phyloP scores from a whole-genome alignment of 805 yeast genomes.

The Pichia pseudocactophila region DNA sequence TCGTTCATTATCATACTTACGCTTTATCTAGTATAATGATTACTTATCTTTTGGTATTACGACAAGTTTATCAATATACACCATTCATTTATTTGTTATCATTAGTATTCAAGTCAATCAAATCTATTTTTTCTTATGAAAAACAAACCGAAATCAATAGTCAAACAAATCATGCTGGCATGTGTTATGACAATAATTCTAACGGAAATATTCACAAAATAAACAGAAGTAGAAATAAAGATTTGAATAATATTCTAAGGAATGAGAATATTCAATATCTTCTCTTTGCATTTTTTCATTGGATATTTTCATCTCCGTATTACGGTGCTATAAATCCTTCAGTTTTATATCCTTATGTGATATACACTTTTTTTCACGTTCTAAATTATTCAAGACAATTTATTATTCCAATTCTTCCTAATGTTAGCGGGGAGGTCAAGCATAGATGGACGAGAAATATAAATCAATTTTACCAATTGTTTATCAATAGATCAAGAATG shows the following conservation, averaged over 20 bases:
- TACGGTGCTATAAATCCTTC: slow-evolving; percentile 25
- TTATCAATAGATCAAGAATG: slow-evolving; percentile 33
- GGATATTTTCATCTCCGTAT: slow-evolving; percentile 23
- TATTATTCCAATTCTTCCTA: slow-evolving; percentile 44
- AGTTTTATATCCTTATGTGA: slow-evolving; percentile 48
- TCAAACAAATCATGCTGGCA: too few relatives aligned
- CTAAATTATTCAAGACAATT: slow-evolving; percentile 47
- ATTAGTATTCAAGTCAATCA: slow-evolving; percentile 14
- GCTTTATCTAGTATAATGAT: slow-evolving; percentile 43
- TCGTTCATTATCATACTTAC: slow-evolving; percentile 31
- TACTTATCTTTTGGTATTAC: slow-evolving; percentile 56
- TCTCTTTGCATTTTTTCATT: slow-evolving; percentile 31
- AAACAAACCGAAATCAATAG: too few relatives aligned
- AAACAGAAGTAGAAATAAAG: background rate
- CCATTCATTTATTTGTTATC: slow-evolving; percentile 23
- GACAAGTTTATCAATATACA: slow-evolving; percentile 44
- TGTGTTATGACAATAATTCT: too few relatives aligned
- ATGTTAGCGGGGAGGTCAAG: slow-evolving; percentile 18
- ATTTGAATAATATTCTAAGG: slow-evolving; percentile 19
- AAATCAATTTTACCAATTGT: slow-evolving; percentile 29
- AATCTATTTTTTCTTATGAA: background rate
- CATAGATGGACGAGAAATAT: slow-evolving; percentile 25
- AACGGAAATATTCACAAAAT: background rate
- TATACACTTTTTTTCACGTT: slow-evolving; percentile 58
- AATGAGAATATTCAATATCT: slow-evolving; percentile 65